Conservation (phyloP, 495 filamentous ascomycete genomes). For the Lichenothelia convexa region DNA sequence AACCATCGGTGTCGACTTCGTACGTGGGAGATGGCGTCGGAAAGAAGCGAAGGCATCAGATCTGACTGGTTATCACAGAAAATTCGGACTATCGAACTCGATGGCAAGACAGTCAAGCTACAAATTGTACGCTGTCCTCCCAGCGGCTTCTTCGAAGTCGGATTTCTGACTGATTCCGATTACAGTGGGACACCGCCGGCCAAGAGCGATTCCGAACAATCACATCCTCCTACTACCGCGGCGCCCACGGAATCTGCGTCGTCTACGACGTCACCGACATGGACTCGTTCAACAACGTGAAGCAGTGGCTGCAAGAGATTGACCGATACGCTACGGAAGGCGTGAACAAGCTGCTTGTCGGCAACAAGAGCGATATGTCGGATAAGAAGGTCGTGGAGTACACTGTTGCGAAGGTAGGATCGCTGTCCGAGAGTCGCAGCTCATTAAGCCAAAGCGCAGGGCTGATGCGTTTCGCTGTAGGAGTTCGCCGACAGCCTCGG, state of each 20-base stretch:
- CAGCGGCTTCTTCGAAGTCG: slow-evolving; percentile 2
- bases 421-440: too few species aligned
- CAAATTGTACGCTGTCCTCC: slow-evolving; percentile 62
- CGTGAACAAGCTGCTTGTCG: slow-evolving; percentile 96
- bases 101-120: slow-evolving; percentile 98
- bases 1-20: slow-evolving; percentile 97
- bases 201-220: slow-evolving; percentile 99
- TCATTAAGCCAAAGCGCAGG: too few species aligned
- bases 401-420: slow-evolving; percentile 93
- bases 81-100: slow-evolving; percentile 98
- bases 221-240: slow-evolving; percentile 98
- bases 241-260: slow-evolving; percentile 95
- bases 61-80: too few species aligned
- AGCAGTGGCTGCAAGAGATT: slow-evolving; percentile 99
- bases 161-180: background rate
- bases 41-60: background rate
- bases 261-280: slow-evolving; percentile 99
- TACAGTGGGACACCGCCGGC: slow-evolving; percentile 96
- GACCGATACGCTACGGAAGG: slow-evolving; percentile 97
- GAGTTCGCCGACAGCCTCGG: slow-evolving; percentile 98
- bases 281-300: slow-evolving; percentile 99
- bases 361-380: slow-evolving; percentile 99
- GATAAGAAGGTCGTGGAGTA: slow-evolving; percentile 99
- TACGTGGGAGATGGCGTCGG: slow-evolving; percentile 28
- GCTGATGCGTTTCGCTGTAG: slow-evolving; percentile 30